Base-by-base conservation (phyloP, 2,329 filamentous ascomycete species). In the Mariannaea sp. region DNA sequence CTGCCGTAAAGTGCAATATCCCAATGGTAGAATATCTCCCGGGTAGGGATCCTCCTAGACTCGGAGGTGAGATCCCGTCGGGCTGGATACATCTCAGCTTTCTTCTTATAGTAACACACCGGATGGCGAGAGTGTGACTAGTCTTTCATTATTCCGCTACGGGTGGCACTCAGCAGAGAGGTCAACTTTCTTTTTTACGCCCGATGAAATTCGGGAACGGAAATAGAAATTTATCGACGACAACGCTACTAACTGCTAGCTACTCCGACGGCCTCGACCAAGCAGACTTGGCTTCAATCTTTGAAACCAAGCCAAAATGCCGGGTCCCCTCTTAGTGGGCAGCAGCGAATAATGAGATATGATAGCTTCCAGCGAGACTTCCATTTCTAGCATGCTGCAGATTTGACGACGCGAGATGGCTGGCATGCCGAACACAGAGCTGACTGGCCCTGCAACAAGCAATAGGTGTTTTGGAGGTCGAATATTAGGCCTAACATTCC, bases 341-440 rank as follows among this genome's bases (percentile, higher is more conserved):
- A 40, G 45, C 45, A 32, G 45, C 19, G 19, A 38, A 49, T 20
- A 16, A 19, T 27, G 33, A 45, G 20, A 49, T 20, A 22, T 26
- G 45, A 40, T 36, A 30, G 47, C 22, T 36, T 45, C 12, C 20
- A 27, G 32, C 20, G 29, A n/a, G 12, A 8, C 40, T 33, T 54
- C 51, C 45, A 14, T 29, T 45, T 41, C 22, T 22, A 45, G 40
- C 51, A 49, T 49, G 33, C 40, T 35, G 27, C n/a, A 17, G 20
- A n/a, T 17, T 13, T 22, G 14, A 29, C 26, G 22, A 14, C 17
- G 51, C 45, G 40, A 44, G 20, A 35, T 9, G 33, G 14, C 33
- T 45, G 35, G 20, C 33, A 49, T 29, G 39, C 16, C 26, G 19
- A 16, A 24, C 20, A 6, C 27, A 10, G 10, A 17, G 43, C n/a